A percentile compares a stretch with the other conserved stretches of the same genome.
These are phyloP conservation scores for Solanum chilense DNA, from an alignment of 257 asterid species.

Conservation along the genomic window DNA sequence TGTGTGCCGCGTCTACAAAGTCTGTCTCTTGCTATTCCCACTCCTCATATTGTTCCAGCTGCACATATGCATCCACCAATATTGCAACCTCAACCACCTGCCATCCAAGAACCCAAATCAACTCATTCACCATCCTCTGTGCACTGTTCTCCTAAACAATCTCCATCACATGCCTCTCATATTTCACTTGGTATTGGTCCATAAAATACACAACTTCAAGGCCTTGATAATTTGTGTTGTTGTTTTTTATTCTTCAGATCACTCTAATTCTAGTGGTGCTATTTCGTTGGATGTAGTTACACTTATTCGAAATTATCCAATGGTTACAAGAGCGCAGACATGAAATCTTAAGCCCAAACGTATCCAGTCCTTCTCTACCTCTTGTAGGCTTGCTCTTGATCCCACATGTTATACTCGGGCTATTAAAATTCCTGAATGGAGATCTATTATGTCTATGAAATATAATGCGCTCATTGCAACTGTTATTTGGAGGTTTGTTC, in stretches of 20 bases:
- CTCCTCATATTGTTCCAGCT: background rate
- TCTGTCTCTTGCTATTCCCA: too few relatives aligned
- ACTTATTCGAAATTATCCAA: background rate
- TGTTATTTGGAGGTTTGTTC: background rate
- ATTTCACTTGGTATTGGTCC: background rate
- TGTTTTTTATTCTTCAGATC: background rate
- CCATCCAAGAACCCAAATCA: background rate
- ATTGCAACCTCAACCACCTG: background rate
- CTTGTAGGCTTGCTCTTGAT: background rate
- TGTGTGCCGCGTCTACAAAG: too few relatives aligned
- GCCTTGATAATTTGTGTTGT: background rate
- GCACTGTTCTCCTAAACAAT: background rate
- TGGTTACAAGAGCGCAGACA: background rate
- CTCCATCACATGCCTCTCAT: background rate
- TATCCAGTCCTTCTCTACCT: background rate
- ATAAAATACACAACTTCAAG: background rate
- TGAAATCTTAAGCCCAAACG: background rate
- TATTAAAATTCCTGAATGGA: background rate
- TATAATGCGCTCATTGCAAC: background rate
- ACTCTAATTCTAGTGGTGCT: too few relatives aligned
- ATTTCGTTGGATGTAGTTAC: background rate
- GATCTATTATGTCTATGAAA: background rate
- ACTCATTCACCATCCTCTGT: background rate
- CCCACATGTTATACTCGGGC: background rate
- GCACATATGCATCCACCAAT: too few relatives aligned